Percentiles rank a stretch among this genome's conserved stretches.
phyloP scores from a whole-genome alignment of 768 basidiomycete genomes.

The Boletales sp. region DNA sequence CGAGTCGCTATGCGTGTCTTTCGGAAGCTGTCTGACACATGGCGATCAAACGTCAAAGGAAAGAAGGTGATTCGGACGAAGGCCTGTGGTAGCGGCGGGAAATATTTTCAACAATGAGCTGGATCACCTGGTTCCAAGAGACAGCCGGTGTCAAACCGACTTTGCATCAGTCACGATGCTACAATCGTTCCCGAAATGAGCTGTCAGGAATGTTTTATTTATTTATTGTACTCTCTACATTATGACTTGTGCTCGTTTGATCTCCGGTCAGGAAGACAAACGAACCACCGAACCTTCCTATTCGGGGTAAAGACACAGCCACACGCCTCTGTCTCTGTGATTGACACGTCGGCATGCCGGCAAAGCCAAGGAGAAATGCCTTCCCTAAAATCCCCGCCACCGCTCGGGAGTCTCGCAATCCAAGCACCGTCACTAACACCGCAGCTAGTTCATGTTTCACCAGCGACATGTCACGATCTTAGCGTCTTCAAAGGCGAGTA shows the following conservation, averaged over 20 bases:
- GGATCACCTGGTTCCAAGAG: conserved; percentile 12
- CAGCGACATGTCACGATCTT: conserved; percentile 70
- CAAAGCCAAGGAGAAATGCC: conserved; percentile 33
- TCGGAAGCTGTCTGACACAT: conserved; percentile 18
- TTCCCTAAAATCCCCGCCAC: conserved; percentile 30
- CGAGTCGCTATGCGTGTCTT: conserved; percentile 17
- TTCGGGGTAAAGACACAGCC: conserved; percentile 18
- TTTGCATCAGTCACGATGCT: conserved; percentile 11
- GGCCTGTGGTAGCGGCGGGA: conserved; percentile 7
- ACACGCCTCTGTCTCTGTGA: conserved; percentile 12
- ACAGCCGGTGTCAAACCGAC: conserved; percentile 24
- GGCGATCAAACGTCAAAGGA: conserved; percentile 27
- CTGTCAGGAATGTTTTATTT: conserved; percentile 15
- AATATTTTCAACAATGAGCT: conserved; percentile 25
- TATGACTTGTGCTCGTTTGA: not conserved
- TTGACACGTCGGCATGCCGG: conserved; percentile 28
- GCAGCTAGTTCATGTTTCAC: conserved; percentile 68
- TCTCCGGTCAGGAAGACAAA: no score
- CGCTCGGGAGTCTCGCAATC: conserved; percentile 64
- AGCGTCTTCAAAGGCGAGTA: conserved; percentile 65
- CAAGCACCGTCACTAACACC: conserved; percentile 59
- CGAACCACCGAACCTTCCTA: conserved; percentile 31
- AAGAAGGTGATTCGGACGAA: not conserved
- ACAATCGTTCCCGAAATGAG: conserved; percentile 17
- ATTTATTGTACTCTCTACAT: not conserved